These are phyloP conservation scores for Lepiota brunneoincarnata DNA, from an alignment of 768 basidiomycete genomes.

Conservation along the genomic window DNA sequence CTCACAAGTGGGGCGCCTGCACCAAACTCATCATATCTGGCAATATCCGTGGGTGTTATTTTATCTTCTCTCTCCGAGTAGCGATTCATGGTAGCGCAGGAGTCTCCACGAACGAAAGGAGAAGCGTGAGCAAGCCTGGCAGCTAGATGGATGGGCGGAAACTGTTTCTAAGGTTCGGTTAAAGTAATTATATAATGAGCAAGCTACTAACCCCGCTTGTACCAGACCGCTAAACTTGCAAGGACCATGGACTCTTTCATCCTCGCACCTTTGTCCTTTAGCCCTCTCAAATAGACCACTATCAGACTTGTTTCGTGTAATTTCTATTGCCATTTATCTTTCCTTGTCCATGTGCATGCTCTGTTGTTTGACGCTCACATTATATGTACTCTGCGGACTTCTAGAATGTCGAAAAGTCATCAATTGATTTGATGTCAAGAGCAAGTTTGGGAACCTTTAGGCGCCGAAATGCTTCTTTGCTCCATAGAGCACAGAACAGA, in stretches of 20 bases:
- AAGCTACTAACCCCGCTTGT: conserved; percentile 12
- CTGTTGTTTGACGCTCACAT: neutral
- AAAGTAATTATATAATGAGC: neutral
- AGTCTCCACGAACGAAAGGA: conserved; percentile 80
- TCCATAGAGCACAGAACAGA: neutral
- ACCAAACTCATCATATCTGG: conserved; percentile 96
- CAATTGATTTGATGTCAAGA: too few relatives aligned
- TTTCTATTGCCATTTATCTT: conserved; percentile 5
- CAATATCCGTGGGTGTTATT: conserved; percentile 76
- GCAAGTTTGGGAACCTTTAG: too few relatives aligned
- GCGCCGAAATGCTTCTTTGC: neutral
- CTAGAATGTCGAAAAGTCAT: neutral
- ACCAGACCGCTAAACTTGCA: conserved; percentile 85
- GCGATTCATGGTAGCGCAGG: conserved; percentile 31
- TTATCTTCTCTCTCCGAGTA: conserved; percentile 6
- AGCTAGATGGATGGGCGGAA: conserved; percentile 92
- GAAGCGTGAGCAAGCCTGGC: conserved; percentile 88
- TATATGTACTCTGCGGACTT: conserved; percentile 2
- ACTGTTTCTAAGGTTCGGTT: conserved; percentile 81
- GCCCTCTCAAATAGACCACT: conserved; percentile 69
- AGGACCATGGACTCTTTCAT: conserved; percentile 87
- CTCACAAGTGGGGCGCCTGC: conserved; percentile 79
- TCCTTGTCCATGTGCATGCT: neutral
- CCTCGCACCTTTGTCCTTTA: conserved; percentile 74
- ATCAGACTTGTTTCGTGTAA: neutral